Base-by-base conservation (phyloP, 2,329 filamentous ascomycete genomes). In the Hymenoscyphus linearis region DNA sequence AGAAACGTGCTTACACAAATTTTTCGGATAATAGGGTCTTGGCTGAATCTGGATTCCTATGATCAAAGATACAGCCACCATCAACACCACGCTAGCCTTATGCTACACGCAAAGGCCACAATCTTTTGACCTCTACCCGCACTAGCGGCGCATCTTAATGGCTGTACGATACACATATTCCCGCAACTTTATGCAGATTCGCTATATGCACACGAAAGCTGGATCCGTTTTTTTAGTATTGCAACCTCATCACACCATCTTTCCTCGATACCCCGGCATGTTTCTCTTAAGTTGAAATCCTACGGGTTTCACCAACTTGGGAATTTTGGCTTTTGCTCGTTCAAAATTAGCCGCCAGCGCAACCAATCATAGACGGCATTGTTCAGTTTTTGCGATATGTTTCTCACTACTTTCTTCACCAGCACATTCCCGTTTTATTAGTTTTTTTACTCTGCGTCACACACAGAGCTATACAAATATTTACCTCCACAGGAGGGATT, bases 21-120 rank as follows among this genome's bases (percentile, higher is more conserved):
- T 66, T 60, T 65, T 65, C 60, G 35, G 58, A 65, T 62, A 68
- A 69, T 72, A 85, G 82, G 76, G 82, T 85, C 62, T 74, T 85
- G 69, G 82, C 82, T 68, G 82, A 85, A 73, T 85, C 82, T 65
- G 82, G 82, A 68, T 85, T 85, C 74, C 78, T 85, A 65, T 85
- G 63, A 71, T 55, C 36, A 60, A 60, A n/a, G 52, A 52, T 52
- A 60, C 58, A 56, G 58, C 55, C 57, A 56, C 52, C 13, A 54
- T 18, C 53, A 47, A 47, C 52, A 53, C 18, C 40, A 47, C 40
- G 40, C 35, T 53, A 61, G 52, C 59, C 57, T 55, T 27, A 52
- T 53, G 31, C 26, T 50, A 60, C 61, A 65, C 52, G 57, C 60
- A 65, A 61, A 60, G 59, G 62, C 60, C 62, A 64, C 58, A 60